Evolutionary conservation across 768 basidiomycete genomes (phyloP), one percentile per base, ranked within the genome.

Genomic region (Pleurotus sapidus): DNA sequence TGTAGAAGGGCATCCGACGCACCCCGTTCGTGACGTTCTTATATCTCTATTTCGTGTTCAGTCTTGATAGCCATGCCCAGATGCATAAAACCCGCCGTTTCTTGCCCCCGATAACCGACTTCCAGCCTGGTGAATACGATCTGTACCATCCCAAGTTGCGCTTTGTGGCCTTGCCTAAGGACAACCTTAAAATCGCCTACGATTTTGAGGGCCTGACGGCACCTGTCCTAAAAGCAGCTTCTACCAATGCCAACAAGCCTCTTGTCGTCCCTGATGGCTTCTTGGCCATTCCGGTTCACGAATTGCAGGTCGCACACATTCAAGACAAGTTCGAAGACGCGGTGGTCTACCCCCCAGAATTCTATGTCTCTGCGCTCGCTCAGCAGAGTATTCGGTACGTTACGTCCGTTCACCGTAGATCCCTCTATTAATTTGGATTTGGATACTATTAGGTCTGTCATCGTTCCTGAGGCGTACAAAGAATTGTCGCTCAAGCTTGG

Each of bases 41-140:
- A 14, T 40, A 11, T 9, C 34, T 20, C 25, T 27, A 25, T 14
- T 38, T 12, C 39, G 54, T 43, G 12, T 39, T 27, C 48, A 23
- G 20, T 42, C 38, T 38, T 11, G 27, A 11, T 48, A 55, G 37
- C 7, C 23, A 43, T 15, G 12, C 51, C n/a, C 50, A 84, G 83
- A 82, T 84, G 81, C 82, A 84, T 68, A 83, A 83, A 63, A 78
- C 77, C 5, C 77, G 84, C 15, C 67, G 71, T 40, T 82, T 83
- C 62, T 65, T 84, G 20, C 74, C 80, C 4, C 84, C 84, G 1
- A 70, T 82, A 27, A 73, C 70, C 3, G 68, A 79, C 46, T 70
- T 77, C 45, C 49, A 62, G 0, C 82, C 83, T 4, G 81, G 78
- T n/a, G 61, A 61, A 24, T 80, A 78, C 59, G 80, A 85, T 60